These are phyloP conservation scores for Trypanosoma mega DNA, from an alignment of 208 protist genomes.

Conservation along the genomic window DNA sequence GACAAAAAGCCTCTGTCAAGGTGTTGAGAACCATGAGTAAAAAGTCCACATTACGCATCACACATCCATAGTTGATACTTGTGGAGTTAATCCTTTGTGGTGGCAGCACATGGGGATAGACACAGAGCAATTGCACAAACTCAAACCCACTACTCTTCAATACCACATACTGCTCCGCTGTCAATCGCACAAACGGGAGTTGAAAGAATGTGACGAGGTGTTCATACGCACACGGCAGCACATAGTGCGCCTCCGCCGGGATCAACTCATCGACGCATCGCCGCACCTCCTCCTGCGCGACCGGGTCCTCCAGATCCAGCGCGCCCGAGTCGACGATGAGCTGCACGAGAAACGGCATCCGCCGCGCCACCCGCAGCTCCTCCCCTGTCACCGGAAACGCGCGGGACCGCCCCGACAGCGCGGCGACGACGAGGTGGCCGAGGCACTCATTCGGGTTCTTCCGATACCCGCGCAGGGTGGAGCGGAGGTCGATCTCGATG, in stretches of 20 bases:
- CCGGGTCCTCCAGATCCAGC: conserved; percentile 51
- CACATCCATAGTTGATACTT: conserved; percentile 36
- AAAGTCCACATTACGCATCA: conserved; percentile 40
- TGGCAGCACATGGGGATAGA: conserved; percentile 65
- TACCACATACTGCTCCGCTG: conserved; percentile 44
- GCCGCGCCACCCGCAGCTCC: conserved; percentile 56
- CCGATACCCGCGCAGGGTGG: conserved; percentile 60
- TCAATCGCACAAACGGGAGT: conserved; percentile 59
- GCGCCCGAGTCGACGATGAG: conserved; percentile 49
- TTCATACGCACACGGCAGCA: conserved; percentile 61
- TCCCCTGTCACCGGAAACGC: conserved; percentile 58
- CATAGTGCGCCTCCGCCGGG: conserved; percentile 22
- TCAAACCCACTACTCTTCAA: conserved; percentile 80
- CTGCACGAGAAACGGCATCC: conserved; percentile 71
- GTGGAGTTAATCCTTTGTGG: conserved; percentile 35
- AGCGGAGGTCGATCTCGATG: conserved; percentile 68
- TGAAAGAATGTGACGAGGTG: conserved; percentile 65
- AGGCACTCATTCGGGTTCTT: conserved; percentile 68
- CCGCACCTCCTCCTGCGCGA: conserved; percentile 57
- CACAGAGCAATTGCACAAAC: conserved; percentile 68
- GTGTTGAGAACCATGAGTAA: conserved; percentile 47
- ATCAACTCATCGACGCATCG: conserved; percentile 59
- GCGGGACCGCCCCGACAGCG: conserved; percentile 51
- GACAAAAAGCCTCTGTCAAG: conserved; percentile 29
- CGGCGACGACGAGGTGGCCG: conserved; percentile 75